These are phyloP conservation scores for Aspergillus sergii DNA, from an alignment of 2,329 filamentous ascomycete genomes.

Conservation along the genomic window DNA sequence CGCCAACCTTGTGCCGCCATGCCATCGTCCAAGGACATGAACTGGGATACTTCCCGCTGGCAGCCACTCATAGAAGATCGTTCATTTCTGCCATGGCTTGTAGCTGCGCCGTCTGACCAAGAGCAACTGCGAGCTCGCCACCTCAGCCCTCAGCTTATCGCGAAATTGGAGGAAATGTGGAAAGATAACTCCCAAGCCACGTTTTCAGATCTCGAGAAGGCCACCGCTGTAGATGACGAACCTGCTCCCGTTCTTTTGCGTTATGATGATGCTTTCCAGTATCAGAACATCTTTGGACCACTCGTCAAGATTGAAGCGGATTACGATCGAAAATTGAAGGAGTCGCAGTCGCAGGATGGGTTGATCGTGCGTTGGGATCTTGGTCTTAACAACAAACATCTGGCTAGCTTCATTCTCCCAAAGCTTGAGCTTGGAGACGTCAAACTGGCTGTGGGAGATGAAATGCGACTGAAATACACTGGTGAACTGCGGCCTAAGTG, in stretches of 20 bases:
- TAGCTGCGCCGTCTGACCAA: constrained; percentile 83
- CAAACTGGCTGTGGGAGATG: constrained; percentile 94
- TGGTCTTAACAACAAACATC: constrained; percentile 94
- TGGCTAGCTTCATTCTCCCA: constrained; percentile 91
- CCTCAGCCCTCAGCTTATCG: constrained; percentile 90
- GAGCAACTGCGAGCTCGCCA: constrained; percentile 95
- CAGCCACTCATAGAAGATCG: constrained; percentile 96
- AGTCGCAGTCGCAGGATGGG: constrained; percentile 96
- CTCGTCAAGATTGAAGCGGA: constrained; percentile 99
- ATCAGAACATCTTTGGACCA: constrained; percentile 97
- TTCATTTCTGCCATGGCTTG: constrained; percentile 92
- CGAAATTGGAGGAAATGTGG: constrained; percentile 97
- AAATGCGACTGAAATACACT: constrained; percentile 96
- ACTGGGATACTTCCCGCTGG: constrained; percentile 98
- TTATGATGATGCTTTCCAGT: constrained; percentile 97
- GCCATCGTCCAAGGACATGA: constrained; percentile 98
- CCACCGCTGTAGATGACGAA: constrained; percentile 88
- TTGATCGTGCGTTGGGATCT: constrained; percentile 92
- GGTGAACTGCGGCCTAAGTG: constrained; percentile 88
- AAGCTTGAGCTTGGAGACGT: constrained; percentile 98
- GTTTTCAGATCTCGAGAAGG: constrained; percentile 87
- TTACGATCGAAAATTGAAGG: constrained; percentile 98
- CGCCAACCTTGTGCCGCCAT: constrained; percentile 94
- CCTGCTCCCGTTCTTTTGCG: constrained; percentile 88
- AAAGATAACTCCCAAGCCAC: constrained; percentile 91